Conservation (phyloP, 768 basidiomycete species). For the Phylloporus sp. region DNA sequence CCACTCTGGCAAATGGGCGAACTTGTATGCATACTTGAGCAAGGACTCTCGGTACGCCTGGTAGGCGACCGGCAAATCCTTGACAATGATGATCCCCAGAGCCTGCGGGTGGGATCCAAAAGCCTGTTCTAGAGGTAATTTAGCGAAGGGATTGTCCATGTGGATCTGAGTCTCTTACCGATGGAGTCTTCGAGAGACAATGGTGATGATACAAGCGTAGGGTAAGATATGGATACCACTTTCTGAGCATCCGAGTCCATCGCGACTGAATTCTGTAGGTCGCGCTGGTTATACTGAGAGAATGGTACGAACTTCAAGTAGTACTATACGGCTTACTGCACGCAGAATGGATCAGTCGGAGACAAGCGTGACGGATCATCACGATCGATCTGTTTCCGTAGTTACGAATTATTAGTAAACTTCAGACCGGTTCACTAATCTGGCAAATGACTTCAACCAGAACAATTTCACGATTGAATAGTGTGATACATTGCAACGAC, state of each 20-base stretch:
- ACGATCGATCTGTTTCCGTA: no score
- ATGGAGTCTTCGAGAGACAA: slow-evolving; percentile 54
- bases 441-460: no score
- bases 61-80: slow-evolving; percentile 73
- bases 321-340: no score
- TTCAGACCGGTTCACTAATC: no score
- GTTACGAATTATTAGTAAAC: no score
- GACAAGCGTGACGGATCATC: no score
- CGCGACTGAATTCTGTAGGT: slow-evolving; percentile 13
- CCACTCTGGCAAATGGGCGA: slow-evolving; percentile 64
- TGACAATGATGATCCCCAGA: slow-evolving; percentile 76
- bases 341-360: no score
- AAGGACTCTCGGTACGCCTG: slow-evolving; percentile 59
- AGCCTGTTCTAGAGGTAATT: slow-evolving; percentile 52
- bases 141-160: neutral
- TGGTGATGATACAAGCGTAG: slow-evolving; percentile 49
- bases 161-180: slow-evolving; percentile 35
- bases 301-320: slow-evolving; percentile 4
- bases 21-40: slow-evolving; percentile 68
- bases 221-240: slow-evolving; percentile 57
- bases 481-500: no score
- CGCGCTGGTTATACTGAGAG: slow-evolving; percentile 3
- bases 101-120: slow-evolving; percentile 77
- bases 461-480: no score
- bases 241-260: slow-evolving; percentile 12